Evolutionary conservation across 192 early-diverging fungal genomes (phyloP), one percentile per base, ranked within the genome.

Genomic region (Entomortierella parvispora): DNA sequence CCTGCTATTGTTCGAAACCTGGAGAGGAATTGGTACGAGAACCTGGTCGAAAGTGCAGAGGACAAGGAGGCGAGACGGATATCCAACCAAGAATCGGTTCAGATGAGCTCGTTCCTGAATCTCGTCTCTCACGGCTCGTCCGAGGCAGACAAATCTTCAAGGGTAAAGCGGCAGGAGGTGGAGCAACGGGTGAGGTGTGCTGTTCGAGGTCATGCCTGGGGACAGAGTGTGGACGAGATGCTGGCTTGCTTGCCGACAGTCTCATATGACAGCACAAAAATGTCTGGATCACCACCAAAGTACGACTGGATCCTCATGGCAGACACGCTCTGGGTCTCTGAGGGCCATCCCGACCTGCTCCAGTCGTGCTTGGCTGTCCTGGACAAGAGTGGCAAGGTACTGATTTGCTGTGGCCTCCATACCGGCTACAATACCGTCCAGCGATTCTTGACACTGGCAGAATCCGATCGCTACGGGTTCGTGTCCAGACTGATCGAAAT

Each of bases 21-120:
- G 32, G 72, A 76, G 33, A 64, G 72, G 14, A 76, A 76, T 44
- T 76, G 72, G 72, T 76, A 57, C 23, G 72, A 76, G 47, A 76
- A 76, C 34, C 31, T 76, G 34, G 59, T 76, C 11, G 65, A 76
- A 28, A 50, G 65, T 17, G 9, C 46, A 0, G 29, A 57, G 32
- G 65, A 68, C 10, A 68, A 58, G 49, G 40, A 68, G 9, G 15
- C 20, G 2, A 57, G 66, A 26, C 47, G 22, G 22, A 51, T 52
- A 32, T 6, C 26, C 2, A 29, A 26, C 10, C 18, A 17, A 14
- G 40, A 43, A 6, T 65, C 62, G 9, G 28, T 45, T 6, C 33
- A 45, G 2, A 65, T 42, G 0, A n/a, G 14, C 0, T 2, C 5
- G 4, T 65, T 52, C 62, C 33, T 14, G 40, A 10, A 52, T 12